These are phyloP conservation scores for Herpetospermum pedunculosum DNA, from an alignment of 306 rosid genomes.

Conservation along the genomic window DNA sequence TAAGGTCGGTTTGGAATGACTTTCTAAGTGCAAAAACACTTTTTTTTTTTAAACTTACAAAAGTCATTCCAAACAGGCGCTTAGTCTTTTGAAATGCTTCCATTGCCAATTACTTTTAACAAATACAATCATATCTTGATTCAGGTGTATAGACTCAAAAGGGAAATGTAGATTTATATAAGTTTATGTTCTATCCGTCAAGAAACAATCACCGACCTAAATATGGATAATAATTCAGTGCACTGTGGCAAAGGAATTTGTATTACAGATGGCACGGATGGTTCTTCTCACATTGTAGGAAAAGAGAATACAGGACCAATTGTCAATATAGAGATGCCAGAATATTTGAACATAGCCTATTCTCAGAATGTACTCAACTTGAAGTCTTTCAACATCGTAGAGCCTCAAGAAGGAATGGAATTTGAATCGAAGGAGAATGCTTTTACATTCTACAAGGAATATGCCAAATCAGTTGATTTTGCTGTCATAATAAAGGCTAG, in stretches of 20 bases:
- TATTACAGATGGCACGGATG: background rate
- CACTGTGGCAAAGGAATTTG: conserved; percentile 6
- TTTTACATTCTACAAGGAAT: conserved; percentile 32
- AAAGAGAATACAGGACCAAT: conserved; percentile 11
- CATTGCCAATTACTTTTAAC: background rate
- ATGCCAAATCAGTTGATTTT: conserved; percentile 36
- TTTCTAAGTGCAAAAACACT: no score
- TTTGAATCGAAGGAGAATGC: conserved; percentile 42
- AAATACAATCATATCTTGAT: background rate
- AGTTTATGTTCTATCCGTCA: conserved; percentile 7
- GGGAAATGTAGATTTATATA: background rate
- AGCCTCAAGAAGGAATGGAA: conserved; percentile 31
- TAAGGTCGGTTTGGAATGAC: no score
- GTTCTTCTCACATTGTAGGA: conserved; percentile 5
- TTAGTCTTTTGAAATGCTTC: background rate
- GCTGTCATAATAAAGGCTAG: conserved; percentile 30
- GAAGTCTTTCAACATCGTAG: conserved; percentile 13
- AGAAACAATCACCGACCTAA: conserved; percentile 20
- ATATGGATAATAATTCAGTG: conserved; percentile 3
- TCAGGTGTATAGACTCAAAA: background rate
- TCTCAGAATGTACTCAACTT: conserved; percentile 19
- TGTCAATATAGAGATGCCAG: background rate
- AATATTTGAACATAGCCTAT: conserved; percentile 1
- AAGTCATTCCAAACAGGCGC: no score
- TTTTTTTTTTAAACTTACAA: no score